Evolutionary conservation across 768 basidiomycete species (phyloP), one percentile per base, ranked within the genome.

Genomic region (Coprinopsis marcescibilis): DNA sequence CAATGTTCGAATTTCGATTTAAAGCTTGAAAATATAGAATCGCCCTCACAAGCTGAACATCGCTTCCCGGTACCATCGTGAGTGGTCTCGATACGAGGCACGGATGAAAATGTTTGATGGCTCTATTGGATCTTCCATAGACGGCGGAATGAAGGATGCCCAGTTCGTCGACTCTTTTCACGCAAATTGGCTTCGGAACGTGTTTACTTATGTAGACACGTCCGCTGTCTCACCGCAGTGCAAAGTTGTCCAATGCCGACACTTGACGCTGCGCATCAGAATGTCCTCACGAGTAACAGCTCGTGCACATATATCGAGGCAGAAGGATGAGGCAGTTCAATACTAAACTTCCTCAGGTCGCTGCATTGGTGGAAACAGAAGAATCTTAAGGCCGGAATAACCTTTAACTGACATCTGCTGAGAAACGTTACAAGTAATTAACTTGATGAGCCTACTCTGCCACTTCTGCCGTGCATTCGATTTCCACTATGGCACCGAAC

Each of bases 61-160:
- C n/a, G n/a, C n/a, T n/a, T n/a, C n/a, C n/a, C n/a, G n/a, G n/a
- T n/a, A n/a, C n/a, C n/a, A n/a, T n/a, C n/a, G n/a, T n/a, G n/a
- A n/a, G n/a, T n/a, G n/a, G n/a, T n/a, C n/a, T n/a, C n/a, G n/a
- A n/a, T n/a, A n/a, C n/a, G n/a, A n/a, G n/a, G n/a, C n/a, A 66
- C 80, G 11, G 67, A 79, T 45, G 82, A 90, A 63, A 68, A 76
- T 27, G n/a, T 94, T 92, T 57, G 83, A 89, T 47, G 86, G 80
- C 17, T 68, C 73, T 7, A 68, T 65, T 14, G 92, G 90, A 12
- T 93, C 94, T 60, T 68, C 81, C 11, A 78, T 93, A 40, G 82
- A 88, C 37, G 87, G 87, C n/a, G 92, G 89, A 14, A 80, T 95
- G 57, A 91, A 91, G 57, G 91, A 93, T 57, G 84, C 88, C 0